These are phyloP conservation scores for Venturia pyrina DNA, from an alignment of 2,329 filamentous ascomycete species.

Conservation along the genomic window DNA sequence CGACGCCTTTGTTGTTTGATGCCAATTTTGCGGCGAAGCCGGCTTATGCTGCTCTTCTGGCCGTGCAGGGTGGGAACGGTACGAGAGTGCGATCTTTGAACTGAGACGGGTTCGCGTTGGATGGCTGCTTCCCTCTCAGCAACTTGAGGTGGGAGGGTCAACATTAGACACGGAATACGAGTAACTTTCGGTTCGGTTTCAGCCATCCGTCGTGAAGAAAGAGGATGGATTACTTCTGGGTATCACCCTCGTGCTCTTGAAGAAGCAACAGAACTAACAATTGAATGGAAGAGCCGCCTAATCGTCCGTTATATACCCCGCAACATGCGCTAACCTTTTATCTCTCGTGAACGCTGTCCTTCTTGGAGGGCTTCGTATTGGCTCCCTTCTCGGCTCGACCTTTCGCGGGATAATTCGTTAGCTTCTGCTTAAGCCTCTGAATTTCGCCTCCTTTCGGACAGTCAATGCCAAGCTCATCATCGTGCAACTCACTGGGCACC, in stretches of 20 bases:
- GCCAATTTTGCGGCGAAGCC: conserved; percentile 31
- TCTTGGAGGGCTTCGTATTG: neutral
- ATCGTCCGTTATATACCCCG: neutral
- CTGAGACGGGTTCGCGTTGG: neutral
- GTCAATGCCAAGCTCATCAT: neutral
- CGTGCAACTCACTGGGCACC: too few species aligned
- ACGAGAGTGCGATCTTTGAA: neutral
- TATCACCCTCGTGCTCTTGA: too few species aligned
- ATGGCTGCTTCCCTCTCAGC: too few species aligned
- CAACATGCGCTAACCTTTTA: neutral
- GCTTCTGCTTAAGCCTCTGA: neutral
- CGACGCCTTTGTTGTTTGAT: conserved; percentile 34
- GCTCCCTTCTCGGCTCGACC: neutral
- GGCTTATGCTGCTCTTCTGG: conserved; percentile 24
- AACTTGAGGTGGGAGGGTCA: neutral
- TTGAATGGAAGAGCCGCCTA: neutral
- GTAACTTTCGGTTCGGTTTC: neutral
- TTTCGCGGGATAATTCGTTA: neutral
- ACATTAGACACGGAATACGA: neutral
- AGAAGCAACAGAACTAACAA: neutral
- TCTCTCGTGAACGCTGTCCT: too few species aligned
- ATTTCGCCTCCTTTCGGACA: neutral
- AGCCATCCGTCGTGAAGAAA: neutral
- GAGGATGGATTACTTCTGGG: too few species aligned
- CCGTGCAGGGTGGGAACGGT: neutral